Percentiles rank a stretch among this genome's conserved stretches.
These are phyloP conservation scores for Fusarium bulbicola DNA, from an alignment of 2,329 filamentous ascomycete species.

Conservation along the genomic window DNA sequence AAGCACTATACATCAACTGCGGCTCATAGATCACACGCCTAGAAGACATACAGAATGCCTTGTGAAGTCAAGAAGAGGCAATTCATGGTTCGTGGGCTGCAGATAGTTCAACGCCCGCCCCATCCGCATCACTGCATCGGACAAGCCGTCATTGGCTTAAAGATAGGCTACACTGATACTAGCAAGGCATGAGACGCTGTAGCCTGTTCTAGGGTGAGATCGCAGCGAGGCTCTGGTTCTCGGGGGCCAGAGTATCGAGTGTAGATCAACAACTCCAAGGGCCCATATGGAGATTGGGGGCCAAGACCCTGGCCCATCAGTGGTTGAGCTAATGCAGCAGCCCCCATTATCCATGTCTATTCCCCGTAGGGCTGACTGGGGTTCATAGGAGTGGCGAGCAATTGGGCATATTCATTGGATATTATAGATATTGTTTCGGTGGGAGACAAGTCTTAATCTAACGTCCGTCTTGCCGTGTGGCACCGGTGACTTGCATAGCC, in stretches of 20 bases:
- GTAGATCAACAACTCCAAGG: constrained; percentile 35
- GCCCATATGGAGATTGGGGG: constrained; percentile 33
- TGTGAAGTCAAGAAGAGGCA: constrained; percentile 14
- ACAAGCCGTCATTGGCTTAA: constrained; percentile 30
- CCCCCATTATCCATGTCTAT: constrained; percentile 22
- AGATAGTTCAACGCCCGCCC: constrained; percentile 4
- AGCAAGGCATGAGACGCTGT: constrained; percentile 37
- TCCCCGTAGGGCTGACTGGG: constrained; percentile 41
- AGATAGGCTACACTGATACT: constrained; percentile 35
- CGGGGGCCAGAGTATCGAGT: constrained; percentile 26
- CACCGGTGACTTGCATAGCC: constrained; percentile 15
- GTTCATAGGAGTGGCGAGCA: constrained; percentile 22
- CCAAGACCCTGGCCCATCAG: constrained; percentile 35
- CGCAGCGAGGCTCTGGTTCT: constrained; percentile 29
- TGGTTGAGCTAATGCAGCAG: constrained; percentile 39
- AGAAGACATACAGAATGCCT: background rate
- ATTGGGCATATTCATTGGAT: constrained; percentile 18
- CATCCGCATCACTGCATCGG: constrained; percentile 7
- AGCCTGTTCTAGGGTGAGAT: constrained; percentile 37
- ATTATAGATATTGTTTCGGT: background rate
- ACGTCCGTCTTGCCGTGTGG: constrained; percentile 7
- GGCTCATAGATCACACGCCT: background rate
- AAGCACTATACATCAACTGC: constrained; percentile 3
- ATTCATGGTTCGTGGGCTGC: background rate
- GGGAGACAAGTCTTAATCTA: constrained; percentile 12